Conservation (phyloP, 2,329 filamentous ascomycete genomes). For the Paecilomyces dactylethromorphus region DNA sequence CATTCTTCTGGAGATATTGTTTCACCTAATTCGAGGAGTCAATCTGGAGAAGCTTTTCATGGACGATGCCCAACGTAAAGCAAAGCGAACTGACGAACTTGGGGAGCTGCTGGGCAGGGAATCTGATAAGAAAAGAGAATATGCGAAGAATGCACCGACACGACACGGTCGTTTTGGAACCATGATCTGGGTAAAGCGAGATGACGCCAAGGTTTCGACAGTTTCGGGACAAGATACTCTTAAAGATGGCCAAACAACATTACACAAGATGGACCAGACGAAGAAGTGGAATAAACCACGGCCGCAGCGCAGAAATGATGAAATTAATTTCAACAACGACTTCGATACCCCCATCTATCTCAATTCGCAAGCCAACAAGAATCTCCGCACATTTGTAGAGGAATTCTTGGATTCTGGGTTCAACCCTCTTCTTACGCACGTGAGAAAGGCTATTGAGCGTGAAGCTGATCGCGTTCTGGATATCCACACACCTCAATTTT, state of each 20-base stretch:
- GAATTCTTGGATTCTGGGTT: constrained; percentile 94
- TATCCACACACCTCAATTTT: constrained; percentile 77
- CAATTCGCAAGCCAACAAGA: constrained; percentile 64
- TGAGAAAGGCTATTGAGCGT: constrained; percentile 83
- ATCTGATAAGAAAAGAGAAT: constrained; percentile 69
- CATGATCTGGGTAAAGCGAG: constrained; percentile 92
- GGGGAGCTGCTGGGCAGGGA: constrained; percentile 72
- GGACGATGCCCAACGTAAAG: constrained; percentile 64
- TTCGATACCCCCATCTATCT: constrained; percentile 69
- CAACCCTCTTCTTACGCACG: constrained; percentile 79
- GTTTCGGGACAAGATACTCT: constrained; percentile 85
- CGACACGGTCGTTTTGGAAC: constrained; percentile 92
- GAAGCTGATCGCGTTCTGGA: constrained; percentile 75
- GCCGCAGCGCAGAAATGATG: constrained; percentile 54
- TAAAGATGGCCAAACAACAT: constrained; percentile 61
- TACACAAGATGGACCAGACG: constrained; percentile 81
- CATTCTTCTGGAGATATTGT: constrained; percentile 83
- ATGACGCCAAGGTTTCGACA: constrained; percentile 75
- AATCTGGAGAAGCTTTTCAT: constrained; percentile 80
- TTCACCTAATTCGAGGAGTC: constrained; percentile 86
- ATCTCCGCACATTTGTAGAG: constrained; percentile 75
- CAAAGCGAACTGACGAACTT: constrained; percentile 66
- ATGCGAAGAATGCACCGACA: constrained; percentile 71
- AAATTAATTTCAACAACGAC: constrained; percentile 57
- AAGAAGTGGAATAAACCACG: constrained; percentile 87